Evolutionary conservation across 2,329 filamentous ascomycete genomes (phyloP).

Genomic region (Arachnomyces sp.): DNA sequence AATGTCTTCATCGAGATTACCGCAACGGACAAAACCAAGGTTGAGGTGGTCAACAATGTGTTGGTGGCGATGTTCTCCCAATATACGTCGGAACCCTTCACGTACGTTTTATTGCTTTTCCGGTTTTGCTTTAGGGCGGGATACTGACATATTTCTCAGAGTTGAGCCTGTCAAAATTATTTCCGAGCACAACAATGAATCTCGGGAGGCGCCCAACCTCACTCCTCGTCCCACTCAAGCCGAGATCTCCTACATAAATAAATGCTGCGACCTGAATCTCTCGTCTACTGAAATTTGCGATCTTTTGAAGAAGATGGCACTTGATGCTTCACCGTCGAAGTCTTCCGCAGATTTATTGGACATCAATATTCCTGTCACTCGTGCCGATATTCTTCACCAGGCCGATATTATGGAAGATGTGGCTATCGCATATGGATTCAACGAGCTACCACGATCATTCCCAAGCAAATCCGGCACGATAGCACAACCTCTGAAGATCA

Average conservation of each 20-base stretch:
- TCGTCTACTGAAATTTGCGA: conserved; percentile 68
- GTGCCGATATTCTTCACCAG: conserved; percentile 91
- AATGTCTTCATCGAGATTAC: conserved; percentile 98
- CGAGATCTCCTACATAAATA: conserved; percentile 88
- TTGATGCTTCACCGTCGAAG: conserved; percentile 67
- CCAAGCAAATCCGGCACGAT: conserved; percentile 81
- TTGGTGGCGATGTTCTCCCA: conserved; percentile 95
- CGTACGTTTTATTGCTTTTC: conserved; percentile 34
- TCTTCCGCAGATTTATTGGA: conserved; percentile 65
- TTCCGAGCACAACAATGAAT: conserved; percentile 82
- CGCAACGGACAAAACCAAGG: conserved; percentile 89
- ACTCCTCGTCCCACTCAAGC: conserved; percentile 69
- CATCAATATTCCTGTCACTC: conserved; percentile 76
- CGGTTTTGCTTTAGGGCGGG: conserved; percentile 1
- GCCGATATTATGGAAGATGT: conserved; percentile 99
- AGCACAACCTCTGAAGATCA: conserved; percentile 79
- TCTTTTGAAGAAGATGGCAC: conserved; percentile 82
- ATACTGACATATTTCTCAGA: conserved; percentile 16
- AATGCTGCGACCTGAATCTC: conserved; percentile 75
- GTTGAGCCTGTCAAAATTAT: conserved; percentile 90
- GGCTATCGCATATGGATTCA: conserved; percentile 95
- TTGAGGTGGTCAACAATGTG: conserved; percentile 92
- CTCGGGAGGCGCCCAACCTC: conserved; percentile 72
- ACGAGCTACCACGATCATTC: conserved; percentile 80
- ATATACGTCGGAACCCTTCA: conserved; percentile 82